These are phyloP conservation scores for Aspergillus tanneri DNA, from an alignment of 2,329 filamentous ascomycete genomes.

Conservation along the genomic window DNA sequence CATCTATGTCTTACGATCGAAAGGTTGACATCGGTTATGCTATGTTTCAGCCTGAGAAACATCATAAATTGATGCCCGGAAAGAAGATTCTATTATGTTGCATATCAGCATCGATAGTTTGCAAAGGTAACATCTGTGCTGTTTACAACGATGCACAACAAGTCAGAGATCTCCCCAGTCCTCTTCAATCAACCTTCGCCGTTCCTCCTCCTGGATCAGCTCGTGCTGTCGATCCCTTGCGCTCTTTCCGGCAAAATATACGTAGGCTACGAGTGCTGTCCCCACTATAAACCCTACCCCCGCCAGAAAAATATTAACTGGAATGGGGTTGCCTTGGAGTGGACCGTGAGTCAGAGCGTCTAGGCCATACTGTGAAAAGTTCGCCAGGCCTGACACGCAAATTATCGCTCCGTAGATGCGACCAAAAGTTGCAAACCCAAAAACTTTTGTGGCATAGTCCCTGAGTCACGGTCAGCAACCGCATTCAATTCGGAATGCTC, in stretches of 20 bases:
- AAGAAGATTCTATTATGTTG: too few relatives aligned
- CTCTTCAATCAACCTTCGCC: slow-evolving; percentile 27
- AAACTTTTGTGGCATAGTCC: slow-evolving; percentile 88
- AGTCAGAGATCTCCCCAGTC: too few relatives aligned
- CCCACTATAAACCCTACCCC: slow-evolving; percentile 64
- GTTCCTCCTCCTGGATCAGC: slow-evolving; percentile 23
- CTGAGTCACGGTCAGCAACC: too few relatives aligned
- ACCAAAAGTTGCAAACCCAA: slow-evolving; percentile 87
- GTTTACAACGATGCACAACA: too few relatives aligned
- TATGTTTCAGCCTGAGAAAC: too few relatives aligned
- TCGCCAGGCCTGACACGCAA: slow-evolving; percentile 77
- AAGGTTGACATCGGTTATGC: too few relatives aligned
- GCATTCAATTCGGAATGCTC: too few relatives aligned
- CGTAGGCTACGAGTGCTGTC: slow-evolving; percentile 63
- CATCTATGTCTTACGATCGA: too few relatives aligned
- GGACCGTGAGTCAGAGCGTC: slow-evolving; percentile 73
- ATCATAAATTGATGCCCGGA: too few relatives aligned
- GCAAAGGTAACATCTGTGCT: too few relatives aligned
- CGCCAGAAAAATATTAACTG: slow-evolving; percentile 71
- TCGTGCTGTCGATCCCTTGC: slow-evolving; percentile 14
- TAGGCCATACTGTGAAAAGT: slow-evolving; percentile 76
- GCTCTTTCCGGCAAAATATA: slow-evolving; percentile 39
- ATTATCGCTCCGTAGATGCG: slow-evolving; percentile 90
- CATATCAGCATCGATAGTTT: too few relatives aligned
- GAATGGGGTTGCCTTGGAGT: slow-evolving; percentile 71